A percentile compares a stretch with the other conserved stretches of the same genome.
Evolutionary conservation across 306 rosid genomes (phyloP).

Genomic region (Alnus rubra): DNA sequence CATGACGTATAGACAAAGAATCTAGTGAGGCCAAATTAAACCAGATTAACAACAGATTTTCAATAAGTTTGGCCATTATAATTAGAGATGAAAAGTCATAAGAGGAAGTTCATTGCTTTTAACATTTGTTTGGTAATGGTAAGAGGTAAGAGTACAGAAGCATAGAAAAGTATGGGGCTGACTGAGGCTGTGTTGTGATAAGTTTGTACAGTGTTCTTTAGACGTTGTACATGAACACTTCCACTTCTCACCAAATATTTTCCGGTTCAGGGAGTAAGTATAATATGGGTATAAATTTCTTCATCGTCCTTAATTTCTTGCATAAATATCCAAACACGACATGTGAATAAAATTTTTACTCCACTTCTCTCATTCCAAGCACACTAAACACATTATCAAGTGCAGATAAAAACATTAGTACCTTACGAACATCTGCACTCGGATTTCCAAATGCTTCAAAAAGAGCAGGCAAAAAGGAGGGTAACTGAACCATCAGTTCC

Average conservation of each 20-base stretch:
- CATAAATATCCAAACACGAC: neutral
- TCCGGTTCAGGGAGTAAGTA: neutral
- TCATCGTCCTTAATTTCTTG: neutral
- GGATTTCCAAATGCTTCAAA: conserved; percentile 97
- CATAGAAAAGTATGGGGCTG: neutral
- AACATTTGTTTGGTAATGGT: neutral
- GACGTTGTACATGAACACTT: neutral
- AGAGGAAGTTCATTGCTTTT: no score
- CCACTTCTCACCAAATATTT: neutral
- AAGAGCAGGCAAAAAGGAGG: conserved; percentile 92
- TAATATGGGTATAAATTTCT: neutral
- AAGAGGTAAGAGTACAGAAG: neutral
- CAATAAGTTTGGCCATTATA: no score
- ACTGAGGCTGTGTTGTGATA: neutral
- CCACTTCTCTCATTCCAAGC: neutral
- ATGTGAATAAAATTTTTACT: neutral
- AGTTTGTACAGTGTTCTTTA: neutral
- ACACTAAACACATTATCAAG: conserved; percentile 11
- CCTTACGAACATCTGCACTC: conserved; percentile 99
- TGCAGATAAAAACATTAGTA: conserved; percentile 29
- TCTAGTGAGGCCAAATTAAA: neutral
- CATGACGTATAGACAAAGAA: neutral
- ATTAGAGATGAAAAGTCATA: no score
- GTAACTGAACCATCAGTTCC: conserved; percentile 81
- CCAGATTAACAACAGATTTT: no score